Conservation (phyloP, 352 stramenopile genomes). For the Phytophthora citrophthora region DNA sequence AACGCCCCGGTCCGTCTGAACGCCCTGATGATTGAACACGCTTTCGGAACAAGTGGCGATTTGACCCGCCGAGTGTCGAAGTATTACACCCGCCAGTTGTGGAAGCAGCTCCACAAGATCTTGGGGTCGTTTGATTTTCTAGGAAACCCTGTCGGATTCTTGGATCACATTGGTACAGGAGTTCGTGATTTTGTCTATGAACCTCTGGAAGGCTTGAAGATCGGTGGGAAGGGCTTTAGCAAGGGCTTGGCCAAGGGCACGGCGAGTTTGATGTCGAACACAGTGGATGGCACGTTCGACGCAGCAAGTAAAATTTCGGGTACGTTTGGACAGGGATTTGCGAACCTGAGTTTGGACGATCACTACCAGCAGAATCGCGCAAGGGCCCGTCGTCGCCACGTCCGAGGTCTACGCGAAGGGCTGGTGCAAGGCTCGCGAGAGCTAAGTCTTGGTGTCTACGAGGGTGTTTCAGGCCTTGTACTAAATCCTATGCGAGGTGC, state of each 20-base stretch:
- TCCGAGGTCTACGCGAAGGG: constrained; percentile 81
- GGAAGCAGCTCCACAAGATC: constrained; percentile 91
- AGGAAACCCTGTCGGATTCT: constrained; percentile 86
- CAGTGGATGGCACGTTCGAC: constrained; percentile 87
- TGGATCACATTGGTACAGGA: constrained; percentile 96
- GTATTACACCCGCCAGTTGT: constrained; percentile 90
- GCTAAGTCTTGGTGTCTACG: constrained; percentile 83
- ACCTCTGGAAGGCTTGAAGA: constrained; percentile 92
- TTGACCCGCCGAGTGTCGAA: constrained; percentile 86
- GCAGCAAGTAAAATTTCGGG: constrained; percentile 89
- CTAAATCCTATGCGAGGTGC: constrained; percentile 84
- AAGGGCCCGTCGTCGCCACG: constrained; percentile 75
- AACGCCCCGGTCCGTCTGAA: constrained; percentile 87
- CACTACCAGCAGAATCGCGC: constrained; percentile 89
- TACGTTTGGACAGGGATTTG: constrained; percentile 87
- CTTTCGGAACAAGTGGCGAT: constrained; percentile 88
- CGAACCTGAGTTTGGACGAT: constrained; percentile 86
- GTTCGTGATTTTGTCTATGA: constrained; percentile 98
- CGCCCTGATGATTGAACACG: constrained; percentile 90
- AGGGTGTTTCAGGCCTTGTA: constrained; percentile 84
- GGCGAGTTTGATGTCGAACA: constrained; percentile 88
- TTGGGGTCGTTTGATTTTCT: constrained; percentile 90
- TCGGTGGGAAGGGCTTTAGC: constrained; percentile 86
- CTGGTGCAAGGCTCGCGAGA: constrained; percentile 87
- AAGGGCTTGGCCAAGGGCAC: constrained; percentile 88